phyloP scores from a whole-genome alignment of 305 asterid genomes.

The Fraxinus sp. region DNA sequence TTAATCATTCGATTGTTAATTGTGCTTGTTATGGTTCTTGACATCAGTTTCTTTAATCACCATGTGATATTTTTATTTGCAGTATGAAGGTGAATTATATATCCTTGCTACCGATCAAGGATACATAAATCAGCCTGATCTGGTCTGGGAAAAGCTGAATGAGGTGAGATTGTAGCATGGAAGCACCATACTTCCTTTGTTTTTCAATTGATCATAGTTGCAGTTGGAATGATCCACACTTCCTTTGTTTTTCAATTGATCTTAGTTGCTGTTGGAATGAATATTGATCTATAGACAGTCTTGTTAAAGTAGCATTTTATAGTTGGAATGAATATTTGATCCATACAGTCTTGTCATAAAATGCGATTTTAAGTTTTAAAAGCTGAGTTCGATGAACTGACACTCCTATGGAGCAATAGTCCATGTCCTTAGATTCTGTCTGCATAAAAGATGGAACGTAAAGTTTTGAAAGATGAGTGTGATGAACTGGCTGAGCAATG shows the following conservation, averaged over 20 bases:
- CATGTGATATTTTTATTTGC: slow-evolving; percentile 42
- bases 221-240: not conserved
- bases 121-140: slow-evolving; percentile 78
- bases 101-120: slow-evolving; percentile 95
- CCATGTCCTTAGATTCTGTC: not conserved
- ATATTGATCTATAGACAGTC: not conserved
- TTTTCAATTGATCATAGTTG: slow-evolving; percentile 11
- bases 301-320: not conserved
- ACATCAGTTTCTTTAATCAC: slow-evolving; percentile 21
- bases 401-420: not conserved
- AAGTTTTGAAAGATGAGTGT: not conserved
- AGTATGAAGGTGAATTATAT: slow-evolving; percentile 89
- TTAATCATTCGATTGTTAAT: slow-evolving; percentile 11
- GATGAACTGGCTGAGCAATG: not conserved
- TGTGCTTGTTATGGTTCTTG: slow-evolving; percentile 17
- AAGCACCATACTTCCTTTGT: not conserved
- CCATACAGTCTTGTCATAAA: not conserved
- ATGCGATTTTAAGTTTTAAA: not conserved
- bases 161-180: slow-evolving; percentile 55
- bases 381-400: not conserved
- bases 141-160: slow-evolving; percentile 96
- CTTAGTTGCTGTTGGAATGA: slow-evolving; percentile 7
- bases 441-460: not conserved
- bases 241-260: slow-evolving; percentile 6
- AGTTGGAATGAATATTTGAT: not conserved